phyloP scores from a whole-genome alignment of 768 basidiomycete species.

The Calocybe gangraenosa region DNA sequence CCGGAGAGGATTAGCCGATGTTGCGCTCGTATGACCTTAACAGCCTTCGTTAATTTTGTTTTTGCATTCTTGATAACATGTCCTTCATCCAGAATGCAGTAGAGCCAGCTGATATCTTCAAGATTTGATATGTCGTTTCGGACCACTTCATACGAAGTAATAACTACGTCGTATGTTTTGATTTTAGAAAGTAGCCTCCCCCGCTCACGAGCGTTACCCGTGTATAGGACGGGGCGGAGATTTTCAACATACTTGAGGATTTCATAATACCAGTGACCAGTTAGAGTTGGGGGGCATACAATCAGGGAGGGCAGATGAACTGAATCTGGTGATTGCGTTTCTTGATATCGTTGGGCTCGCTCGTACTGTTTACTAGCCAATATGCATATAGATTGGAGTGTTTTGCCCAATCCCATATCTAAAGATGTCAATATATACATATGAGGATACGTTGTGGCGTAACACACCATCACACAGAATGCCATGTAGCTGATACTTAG shows the following conservation, averaged over 20 bases:
- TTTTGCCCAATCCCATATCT: constrained; percentile 99
- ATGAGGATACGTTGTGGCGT: not conserved
- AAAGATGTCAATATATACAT: constrained; percentile 3
- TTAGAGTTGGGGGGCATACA: constrained; percentile 94
- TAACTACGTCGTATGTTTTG: constrained; percentile 78
- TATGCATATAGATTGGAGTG: constrained; percentile 96
- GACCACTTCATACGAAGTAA: constrained; percentile 97
- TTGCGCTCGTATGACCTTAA: constrained; percentile 85
- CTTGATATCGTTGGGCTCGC: constrained; percentile 62
- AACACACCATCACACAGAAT: constrained; percentile 91
- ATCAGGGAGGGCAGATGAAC: constrained; percentile 92
- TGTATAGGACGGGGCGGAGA: constrained; percentile 82
- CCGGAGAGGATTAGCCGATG: constrained; percentile 95
- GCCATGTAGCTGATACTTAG: constrained; percentile 96
- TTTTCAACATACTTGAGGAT: constrained; percentile 88
- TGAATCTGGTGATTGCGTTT: constrained; percentile 67
- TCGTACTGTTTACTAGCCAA: constrained; percentile 92
- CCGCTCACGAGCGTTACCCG: constrained; percentile 83
- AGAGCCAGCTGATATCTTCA: constrained; percentile 79
- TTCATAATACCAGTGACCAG: constrained; percentile 99
- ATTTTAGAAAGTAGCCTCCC: constrained; percentile 61
- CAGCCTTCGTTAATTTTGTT: constrained; percentile 95
- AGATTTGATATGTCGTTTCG: constrained; percentile 87
- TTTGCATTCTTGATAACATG: constrained; percentile 99
- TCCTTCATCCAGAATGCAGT: constrained; percentile 96